A percentile compares a stretch with the other conserved stretches of the same genome.
These are phyloP conservation scores for Wickerhamomyces alni DNA, from an alignment of 805 yeast species.

Conservation along the genomic window DNA sequence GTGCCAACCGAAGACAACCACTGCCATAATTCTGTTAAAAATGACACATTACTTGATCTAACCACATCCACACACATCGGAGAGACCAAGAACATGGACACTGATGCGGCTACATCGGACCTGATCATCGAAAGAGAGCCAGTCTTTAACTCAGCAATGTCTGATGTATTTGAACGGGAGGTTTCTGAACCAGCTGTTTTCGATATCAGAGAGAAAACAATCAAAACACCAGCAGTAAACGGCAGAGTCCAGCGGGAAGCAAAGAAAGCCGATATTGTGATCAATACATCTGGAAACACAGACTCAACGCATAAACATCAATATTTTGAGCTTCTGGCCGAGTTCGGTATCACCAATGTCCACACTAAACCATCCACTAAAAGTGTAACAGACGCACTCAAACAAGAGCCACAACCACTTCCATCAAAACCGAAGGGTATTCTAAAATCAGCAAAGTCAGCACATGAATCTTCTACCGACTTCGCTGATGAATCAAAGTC, in stretches of 20 bases:
- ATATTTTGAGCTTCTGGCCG: constrained; percentile 26
- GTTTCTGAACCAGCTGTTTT: background rate
- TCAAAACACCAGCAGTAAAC: background rate
- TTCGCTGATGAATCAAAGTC: background rate
- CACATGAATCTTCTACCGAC: background rate
- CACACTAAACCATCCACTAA: background rate
- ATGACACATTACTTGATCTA: too few species aligned
- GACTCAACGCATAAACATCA: constrained; percentile 24
- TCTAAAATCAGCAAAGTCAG: background rate
- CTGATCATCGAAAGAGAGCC: background rate
- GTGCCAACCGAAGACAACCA: background rate
- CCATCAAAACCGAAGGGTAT: background rate
- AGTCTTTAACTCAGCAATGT: background rate
- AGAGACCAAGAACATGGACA: constrained; percentile 3
- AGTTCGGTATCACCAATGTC: constrained; percentile 25
- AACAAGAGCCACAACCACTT: too few species aligned
- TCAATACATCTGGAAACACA: background rate
- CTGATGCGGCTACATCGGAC: background rate
- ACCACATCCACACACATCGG: too few species aligned
- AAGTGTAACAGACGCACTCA: too few species aligned
- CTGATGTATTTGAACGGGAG: constrained; percentile 2
- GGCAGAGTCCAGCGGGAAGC: background rate
- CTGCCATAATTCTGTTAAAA: too few species aligned
- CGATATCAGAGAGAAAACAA: constrained; percentile 1
- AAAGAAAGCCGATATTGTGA: background rate